Percentiles rank a stretch among this genome's conserved stretches.
These are phyloP conservation scores for Curvularia sp. DNA, from an alignment of 2,329 filamentous ascomycete genomes.

Conservation along the genomic window DNA sequence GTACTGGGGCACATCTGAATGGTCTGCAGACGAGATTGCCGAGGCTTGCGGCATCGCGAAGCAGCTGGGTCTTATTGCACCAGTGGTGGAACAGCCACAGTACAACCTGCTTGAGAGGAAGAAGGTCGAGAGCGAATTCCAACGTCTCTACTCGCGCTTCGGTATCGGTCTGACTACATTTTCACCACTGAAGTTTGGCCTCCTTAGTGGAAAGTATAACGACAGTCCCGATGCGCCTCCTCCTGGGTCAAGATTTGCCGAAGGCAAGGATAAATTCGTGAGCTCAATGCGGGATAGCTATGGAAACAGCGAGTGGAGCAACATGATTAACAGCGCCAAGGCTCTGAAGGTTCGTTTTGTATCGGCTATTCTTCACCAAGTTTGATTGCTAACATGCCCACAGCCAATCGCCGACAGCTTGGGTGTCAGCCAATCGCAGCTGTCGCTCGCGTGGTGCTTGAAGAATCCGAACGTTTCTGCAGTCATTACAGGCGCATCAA, in stretches of 20 bases:
- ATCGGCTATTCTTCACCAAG: neutral
- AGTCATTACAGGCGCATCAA: slow-evolving; percentile 40
- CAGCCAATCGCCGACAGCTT: slow-evolving; percentile 67
- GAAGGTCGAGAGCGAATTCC: slow-evolving; percentile 66
- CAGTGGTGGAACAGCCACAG: slow-evolving; percentile 61
- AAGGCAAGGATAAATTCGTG: slow-evolving; percentile 65
- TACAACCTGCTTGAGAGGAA: slow-evolving; percentile 66
- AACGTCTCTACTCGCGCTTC: slow-evolving; percentile 61
- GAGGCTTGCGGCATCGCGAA: slow-evolving; percentile 67
- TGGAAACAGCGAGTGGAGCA: slow-evolving; percentile 62
- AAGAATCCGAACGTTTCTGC: slow-evolving; percentile 47
- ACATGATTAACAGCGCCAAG: slow-evolving; percentile 65
- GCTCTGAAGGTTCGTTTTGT: slow-evolving; percentile 40
- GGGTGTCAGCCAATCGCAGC: slow-evolving; percentile 60
- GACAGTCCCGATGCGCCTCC: slow-evolving; percentile 61
- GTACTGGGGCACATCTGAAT: slow-evolving; percentile 70
- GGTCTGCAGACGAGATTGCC: slow-evolving; percentile 65
- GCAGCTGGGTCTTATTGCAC: slow-evolving; percentile 65
- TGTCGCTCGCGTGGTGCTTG: slow-evolving; percentile 48
- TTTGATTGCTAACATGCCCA: slow-evolving; percentile 13
- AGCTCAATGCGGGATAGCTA: slow-evolving; percentile 54
- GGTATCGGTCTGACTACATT: slow-evolving; percentile 64
- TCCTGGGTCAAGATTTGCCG: slow-evolving; percentile 64
- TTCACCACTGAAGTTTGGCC: slow-evolving; percentile 63
- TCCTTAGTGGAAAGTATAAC: slow-evolving; percentile 69